phyloP scores from a whole-genome alignment of 2,329 filamentous ascomycete genomes.

The Alternaria consortialis region DNA sequence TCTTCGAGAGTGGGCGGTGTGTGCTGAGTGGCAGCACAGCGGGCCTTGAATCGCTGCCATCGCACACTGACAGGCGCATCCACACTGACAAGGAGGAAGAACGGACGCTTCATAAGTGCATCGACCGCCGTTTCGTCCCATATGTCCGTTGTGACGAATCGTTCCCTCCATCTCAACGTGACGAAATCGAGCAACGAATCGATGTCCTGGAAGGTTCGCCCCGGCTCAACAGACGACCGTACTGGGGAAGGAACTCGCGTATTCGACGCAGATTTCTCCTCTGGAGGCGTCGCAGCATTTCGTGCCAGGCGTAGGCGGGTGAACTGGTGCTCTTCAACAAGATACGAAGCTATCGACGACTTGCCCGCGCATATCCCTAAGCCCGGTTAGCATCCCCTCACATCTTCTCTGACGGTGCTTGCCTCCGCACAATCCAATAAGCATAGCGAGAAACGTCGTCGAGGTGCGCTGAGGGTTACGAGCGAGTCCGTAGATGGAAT shows the following conservation, averaged over 20 bases:
- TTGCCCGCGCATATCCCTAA: conserved; percentile 93
- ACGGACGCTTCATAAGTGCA: conserved; percentile 78
- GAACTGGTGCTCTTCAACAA: conserved; percentile 86
- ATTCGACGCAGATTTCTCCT: conserved; percentile 55
- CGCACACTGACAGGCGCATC: conserved; percentile 87
- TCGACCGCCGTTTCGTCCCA: conserved; percentile 77
- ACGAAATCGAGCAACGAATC: conserved; percentile 82
- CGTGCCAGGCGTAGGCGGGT: conserved; percentile 70
- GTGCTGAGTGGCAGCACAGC: conserved; percentile 60
- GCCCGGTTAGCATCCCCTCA: conserved; percentile 22
- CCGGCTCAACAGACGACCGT: conserved; percentile 27
- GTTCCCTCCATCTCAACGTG: conserved; percentile 81
- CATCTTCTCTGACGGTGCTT: conserved; percentile 19
- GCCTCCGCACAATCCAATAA: conserved; percentile 74
- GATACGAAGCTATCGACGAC: conserved; percentile 85
- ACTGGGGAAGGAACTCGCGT: conserved; percentile 41
- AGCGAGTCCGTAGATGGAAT: neutral
- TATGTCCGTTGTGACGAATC: conserved; percentile 88
- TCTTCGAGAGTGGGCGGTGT: conserved; percentile 64
- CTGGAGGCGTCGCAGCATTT: conserved; percentile 47
- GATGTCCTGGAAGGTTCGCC: conserved; percentile 58
- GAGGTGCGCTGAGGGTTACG: neutral
- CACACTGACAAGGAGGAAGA: conserved; percentile 91
- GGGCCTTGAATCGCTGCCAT: conserved; percentile 78
- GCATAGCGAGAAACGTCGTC: conserved; percentile 59